phyloP scores from a whole-genome alignment of 108 stramenopile genomes.

The Schizochytrium sp. region DNA sequence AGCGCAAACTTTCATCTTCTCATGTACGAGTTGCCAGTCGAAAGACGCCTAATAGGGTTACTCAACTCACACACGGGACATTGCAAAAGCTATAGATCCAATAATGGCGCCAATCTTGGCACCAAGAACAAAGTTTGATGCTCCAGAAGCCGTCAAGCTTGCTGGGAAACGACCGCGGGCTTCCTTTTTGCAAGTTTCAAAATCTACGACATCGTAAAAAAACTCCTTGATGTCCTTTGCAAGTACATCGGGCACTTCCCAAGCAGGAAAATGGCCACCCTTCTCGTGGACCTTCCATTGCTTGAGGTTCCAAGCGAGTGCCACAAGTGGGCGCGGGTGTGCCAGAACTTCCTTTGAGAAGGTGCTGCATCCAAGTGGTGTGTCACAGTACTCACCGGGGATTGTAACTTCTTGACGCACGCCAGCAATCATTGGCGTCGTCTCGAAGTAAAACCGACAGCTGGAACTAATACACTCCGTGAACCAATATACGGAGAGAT shows the following conservation, averaged over 20 bases:
- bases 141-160: too few relatives aligned
- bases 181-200: conserved; percentile 5
- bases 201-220: conserved; percentile 32
- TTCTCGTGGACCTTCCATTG: not conserved
- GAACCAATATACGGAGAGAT: conserved; percentile 57
- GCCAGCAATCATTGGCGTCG: conserved; percentile 13
- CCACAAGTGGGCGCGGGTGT: not conserved
- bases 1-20: too few relatives aligned
- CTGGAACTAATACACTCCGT: conserved; percentile 31
- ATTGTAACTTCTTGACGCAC: not conserved
- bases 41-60: too few relatives aligned
- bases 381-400: conserved; percentile 6
- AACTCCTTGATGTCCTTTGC: not conserved
- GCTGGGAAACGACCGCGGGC: not conserved
- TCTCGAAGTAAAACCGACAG: conserved; percentile 55
- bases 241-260: conserved; percentile 24
- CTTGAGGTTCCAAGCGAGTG: conserved; percentile 30
- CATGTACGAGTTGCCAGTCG: too few relatives aligned
- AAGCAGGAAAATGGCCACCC: conserved; percentile 54
- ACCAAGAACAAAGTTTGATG: too few relatives aligned
- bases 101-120: not conserved
- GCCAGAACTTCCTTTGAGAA: not conserved
- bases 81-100: not conserved
- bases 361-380: not conserved
- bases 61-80: too few relatives aligned